Evolutionary conservation across 139 green algal genomes (phyloP), one percentile per base, ranked within the genome.

Genomic region (Chlamydomonas sp.): DNA sequence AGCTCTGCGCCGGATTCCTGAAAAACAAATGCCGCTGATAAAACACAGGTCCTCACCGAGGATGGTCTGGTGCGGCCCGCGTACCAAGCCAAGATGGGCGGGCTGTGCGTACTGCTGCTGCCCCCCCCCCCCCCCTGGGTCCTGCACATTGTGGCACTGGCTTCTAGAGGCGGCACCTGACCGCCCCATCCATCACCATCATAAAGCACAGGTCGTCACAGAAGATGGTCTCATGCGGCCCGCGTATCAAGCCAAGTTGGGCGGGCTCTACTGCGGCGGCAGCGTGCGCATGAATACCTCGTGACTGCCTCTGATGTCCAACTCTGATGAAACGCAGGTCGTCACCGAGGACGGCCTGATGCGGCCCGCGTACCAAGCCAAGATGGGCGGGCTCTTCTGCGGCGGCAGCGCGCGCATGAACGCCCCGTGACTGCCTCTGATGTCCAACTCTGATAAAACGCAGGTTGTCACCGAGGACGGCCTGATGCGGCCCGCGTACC

Each of bases 121-220:
- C n/a, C n/a, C n/a, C n/a, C n/a, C n/a, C n/a, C n/a, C n/a, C n/a
- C n/a, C n/a, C n/a, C n/a, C n/a, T n/a, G n/a, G n/a, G n/a, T n/a
- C n/a, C n/a, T n/a, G n/a, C n/a, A n/a, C n/a, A n/a, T n/a, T n/a
- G n/a, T n/a, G n/a, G n/a, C n/a, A n/a, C n/a, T n/a, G n/a, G n/a
- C n/a, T n/a, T n/a, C n/a, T n/a, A n/a, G n/a, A n/a, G n/a, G n/a
- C n/a, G n/a, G n/a, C n/a, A n/a, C n/a, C n/a, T n/a, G n/a, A n/a
- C n/a, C n/a, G n/a, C n/a, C n/a, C n/a, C n/a, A n/a, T n/a, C n/a
- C n/a, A n/a, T n/a, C n/a, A n/a, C n/a, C n/a, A n/a, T n/a, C n/a
- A n/a, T n/a, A n/a, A n/a, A n/a, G n/a, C n/a, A n/a, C n/a, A 97
- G 78, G 81, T 97, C 30, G 93, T 97, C 6, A 98, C 92, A 5